Percentiles rank a stretch among this genome's conserved stretches.
Evolutionary conservation across 768 basidiomycete species (phyloP).

Genomic region (Podaxis pistillaris): DNA sequence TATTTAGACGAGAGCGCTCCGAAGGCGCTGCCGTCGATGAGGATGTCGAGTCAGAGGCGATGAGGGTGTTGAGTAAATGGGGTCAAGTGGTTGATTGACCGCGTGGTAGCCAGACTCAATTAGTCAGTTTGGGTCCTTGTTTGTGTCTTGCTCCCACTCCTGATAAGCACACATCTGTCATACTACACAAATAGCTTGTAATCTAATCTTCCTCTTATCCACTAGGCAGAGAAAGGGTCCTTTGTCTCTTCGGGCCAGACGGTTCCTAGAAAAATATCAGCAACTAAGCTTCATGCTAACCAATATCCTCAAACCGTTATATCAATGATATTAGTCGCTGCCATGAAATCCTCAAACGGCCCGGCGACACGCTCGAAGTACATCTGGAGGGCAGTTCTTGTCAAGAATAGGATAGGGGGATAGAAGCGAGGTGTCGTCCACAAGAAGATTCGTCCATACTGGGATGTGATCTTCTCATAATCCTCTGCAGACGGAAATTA

Average conservation of each 20-base stretch:
- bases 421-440: conserved; percentile 71
- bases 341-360: conserved; percentile 40
- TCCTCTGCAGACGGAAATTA: conserved; percentile 41
- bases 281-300: neutral
- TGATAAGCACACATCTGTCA: neutral
- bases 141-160: neutral
- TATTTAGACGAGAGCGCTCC: conserved; percentile 8
- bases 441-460: conserved; percentile 66
- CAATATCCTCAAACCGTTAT: neutral
- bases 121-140: neutral
- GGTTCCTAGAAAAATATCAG: neutral
- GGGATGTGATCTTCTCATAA: conserved; percentile 61
- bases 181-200: neutral
- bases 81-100: conserved; percentile 24
- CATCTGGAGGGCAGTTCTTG: conserved; percentile 25
- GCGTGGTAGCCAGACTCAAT: conserved; percentile 17
- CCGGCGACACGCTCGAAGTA: conserved; percentile 52
- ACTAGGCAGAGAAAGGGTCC: neutral
- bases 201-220: neutral
- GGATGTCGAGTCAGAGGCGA: conserved; percentile 7
- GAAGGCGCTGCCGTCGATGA: conserved; percentile 21
- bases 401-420: conserved; percentile 40
- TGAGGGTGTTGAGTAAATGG: conserved; percentile 6
- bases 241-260: neutral
- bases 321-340: neutral